Percentiles rank a stretch among this genome's conserved stretches.
phyloP scores from a whole-genome alignment of 768 basidiomycete genomes.

The Lactarius hengduanensis region DNA sequence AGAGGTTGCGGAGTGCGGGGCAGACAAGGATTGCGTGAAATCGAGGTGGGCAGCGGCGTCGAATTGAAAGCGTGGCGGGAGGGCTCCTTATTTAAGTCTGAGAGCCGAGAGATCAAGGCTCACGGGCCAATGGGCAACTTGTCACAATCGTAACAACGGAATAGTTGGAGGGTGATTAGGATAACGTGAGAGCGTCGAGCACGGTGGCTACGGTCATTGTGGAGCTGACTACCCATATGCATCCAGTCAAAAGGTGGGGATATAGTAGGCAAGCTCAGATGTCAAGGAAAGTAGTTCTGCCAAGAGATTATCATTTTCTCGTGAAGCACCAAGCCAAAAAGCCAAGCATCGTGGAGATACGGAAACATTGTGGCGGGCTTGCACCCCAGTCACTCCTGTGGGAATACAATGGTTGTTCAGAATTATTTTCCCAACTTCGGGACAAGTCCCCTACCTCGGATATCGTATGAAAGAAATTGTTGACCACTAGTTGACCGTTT shows the following conservation, averaged over 20 bases:
- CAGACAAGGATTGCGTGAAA: neutral
- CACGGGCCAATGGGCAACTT: neutral
- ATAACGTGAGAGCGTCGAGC: constrained; percentile 18
- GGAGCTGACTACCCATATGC: constrained; percentile 1
- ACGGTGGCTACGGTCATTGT: neutral
- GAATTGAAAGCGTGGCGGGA: neutral
- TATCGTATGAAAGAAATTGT: neutral
- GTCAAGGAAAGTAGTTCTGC: neutral
- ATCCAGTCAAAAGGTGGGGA: neutral
- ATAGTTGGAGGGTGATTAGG: neutral
- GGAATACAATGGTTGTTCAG: neutral
- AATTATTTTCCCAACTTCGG: neutral
- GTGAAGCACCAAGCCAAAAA: constrained; percentile 6
- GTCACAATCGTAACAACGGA: neutral
- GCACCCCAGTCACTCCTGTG: constrained; percentile 15
- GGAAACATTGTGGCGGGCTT: constrained; percentile 12
- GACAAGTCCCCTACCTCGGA: neutral
- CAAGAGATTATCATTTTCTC: neutral
- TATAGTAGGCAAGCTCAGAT: neutral
- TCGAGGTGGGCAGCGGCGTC: neutral
- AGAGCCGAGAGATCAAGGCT: neutral
- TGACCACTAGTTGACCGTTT: no score
- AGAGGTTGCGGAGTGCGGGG: neutral
- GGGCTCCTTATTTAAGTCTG: constrained; percentile 3
- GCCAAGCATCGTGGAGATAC: neutral